These are phyloP conservation scores for Colletotrichum nymphaeae DNA, from an alignment of 2,329 filamentous ascomycete genomes.

Conservation along the genomic window DNA sequence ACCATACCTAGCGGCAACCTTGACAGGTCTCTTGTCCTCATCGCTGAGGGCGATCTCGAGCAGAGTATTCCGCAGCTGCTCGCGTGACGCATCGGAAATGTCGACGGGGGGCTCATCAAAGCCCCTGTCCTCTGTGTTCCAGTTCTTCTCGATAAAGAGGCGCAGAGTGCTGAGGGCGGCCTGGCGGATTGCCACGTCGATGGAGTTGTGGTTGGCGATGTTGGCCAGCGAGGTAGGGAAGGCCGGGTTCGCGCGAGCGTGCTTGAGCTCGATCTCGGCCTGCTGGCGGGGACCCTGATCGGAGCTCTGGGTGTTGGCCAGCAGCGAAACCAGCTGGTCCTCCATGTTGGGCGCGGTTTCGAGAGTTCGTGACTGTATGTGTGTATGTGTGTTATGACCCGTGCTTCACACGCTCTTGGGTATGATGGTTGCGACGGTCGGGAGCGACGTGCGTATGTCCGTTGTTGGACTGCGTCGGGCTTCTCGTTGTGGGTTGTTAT, in stretches of 20 bases:
- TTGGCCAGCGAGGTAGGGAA: slow-evolving; percentile 85
- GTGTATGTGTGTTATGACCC: not conserved
- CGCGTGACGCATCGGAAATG: slow-evolving; percentile 79
- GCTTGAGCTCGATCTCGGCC: slow-evolving; percentile 85
- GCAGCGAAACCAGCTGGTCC: slow-evolving; percentile 88
- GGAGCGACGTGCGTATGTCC: not conserved
- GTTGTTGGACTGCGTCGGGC: not conserved
- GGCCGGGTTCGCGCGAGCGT: slow-evolving; percentile 73
- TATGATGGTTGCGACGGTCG: not conserved
- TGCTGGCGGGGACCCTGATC: slow-evolving; percentile 82
- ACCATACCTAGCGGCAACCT: slow-evolving; percentile 82
- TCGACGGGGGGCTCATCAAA: slow-evolving; percentile 69
- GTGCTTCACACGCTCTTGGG: not conserved
- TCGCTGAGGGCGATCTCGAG: slow-evolving; percentile 81
- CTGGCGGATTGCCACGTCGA: slow-evolving; percentile 83
- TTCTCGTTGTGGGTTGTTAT: not conserved
- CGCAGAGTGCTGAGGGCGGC: slow-evolving; percentile 84
- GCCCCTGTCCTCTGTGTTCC: slow-evolving; percentile 82
- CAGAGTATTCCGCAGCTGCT: slow-evolving; percentile 77
- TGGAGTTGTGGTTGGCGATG: slow-evolving; percentile 80
- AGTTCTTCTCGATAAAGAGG: slow-evolving; percentile 85
- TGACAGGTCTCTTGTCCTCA: slow-evolving; percentile 86
- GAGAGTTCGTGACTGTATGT: not conserved
- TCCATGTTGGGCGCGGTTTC: slow-evolving; percentile 71
- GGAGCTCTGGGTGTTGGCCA: slow-evolving; percentile 85